These are phyloP conservation scores for Chlorella variabilis DNA, from an alignment of 163 green algal genomes.

Conservation along the genomic window DNA sequence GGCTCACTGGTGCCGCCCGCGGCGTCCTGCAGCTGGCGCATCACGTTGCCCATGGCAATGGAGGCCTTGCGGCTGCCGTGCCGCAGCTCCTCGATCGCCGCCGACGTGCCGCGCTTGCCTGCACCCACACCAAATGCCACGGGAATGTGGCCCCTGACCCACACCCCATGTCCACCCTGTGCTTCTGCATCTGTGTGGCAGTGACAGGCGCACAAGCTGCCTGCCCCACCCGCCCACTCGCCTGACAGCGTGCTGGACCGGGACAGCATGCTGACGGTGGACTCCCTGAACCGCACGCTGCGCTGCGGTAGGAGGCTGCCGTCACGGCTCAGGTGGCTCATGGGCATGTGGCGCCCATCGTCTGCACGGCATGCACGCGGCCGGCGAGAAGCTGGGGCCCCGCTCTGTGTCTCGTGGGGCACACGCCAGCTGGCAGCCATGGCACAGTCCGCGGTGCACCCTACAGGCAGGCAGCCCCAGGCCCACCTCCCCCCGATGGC, in stretches of 20 bases:
- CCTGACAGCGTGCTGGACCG: not conserved
- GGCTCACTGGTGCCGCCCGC: not conserved
- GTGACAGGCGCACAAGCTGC: too few species aligned
- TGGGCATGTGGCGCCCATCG: not conserved
- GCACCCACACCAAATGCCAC: too few species aligned
- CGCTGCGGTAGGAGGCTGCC: slow-evolving; percentile 3
- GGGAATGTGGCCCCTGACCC: too few species aligned
- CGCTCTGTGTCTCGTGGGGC: too few species aligned
- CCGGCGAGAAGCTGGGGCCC: too few species aligned
- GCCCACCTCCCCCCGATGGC: too few species aligned
- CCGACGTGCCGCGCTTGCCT: not conserved
- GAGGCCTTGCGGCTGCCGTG: slow-evolving; percentile 4
- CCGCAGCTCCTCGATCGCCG: not conserved
- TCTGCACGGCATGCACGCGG: slow-evolving; percentile 7
- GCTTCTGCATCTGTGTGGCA: too few species aligned
- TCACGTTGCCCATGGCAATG: not conserved
- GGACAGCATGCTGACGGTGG: not conserved
- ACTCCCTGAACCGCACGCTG: not conserved
- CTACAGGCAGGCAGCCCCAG: too few species aligned
- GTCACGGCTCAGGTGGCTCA: not conserved
- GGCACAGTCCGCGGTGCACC: not conserved
- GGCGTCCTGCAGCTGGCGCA: slow-evolving; percentile 1
- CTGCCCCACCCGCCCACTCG: too few species aligned
- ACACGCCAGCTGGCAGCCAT: too few species aligned
- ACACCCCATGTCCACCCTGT: too few species aligned